phyloP scores from a whole-genome alignment of 345 rosid genomes.

The Theobroma cacao region DNA sequence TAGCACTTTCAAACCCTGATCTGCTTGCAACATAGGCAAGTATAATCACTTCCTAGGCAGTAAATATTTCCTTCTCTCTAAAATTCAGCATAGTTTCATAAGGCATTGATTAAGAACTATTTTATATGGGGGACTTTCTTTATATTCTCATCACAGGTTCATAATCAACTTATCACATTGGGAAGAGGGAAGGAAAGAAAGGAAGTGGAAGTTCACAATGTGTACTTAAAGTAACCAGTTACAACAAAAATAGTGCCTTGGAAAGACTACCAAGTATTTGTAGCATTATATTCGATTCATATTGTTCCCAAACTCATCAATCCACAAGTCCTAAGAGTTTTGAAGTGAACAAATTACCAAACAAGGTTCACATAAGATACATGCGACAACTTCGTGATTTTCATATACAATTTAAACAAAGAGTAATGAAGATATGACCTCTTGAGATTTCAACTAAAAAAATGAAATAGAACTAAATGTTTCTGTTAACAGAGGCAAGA shows the following conservation, averaged over 20 bases:
- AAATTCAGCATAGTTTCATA: too few relatives aligned
- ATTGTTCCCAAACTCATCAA: background rate
- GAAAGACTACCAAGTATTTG: background rate
- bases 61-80: too few relatives aligned
- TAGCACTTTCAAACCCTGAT: too few relatives aligned
- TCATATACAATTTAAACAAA: conserved; percentile 9
- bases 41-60: too few relatives aligned
- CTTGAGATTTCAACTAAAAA: background rate
- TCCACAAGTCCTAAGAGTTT: background rate
- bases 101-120: too few relatives aligned
- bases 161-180: too few relatives aligned
- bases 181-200: background rate
- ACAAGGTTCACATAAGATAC: background rate
- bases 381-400: background rate
- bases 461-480: background rate
- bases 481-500: background rate
- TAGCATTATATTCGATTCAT: background rate
- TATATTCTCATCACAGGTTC: background rate
- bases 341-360: background rate
- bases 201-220: background rate
- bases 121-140: too few relatives aligned
- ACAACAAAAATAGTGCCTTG: background rate
- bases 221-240: background rate
- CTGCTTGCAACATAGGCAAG: too few relatives aligned
- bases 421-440: background rate